Evolutionary conservation across 805 yeast species (phyloP), one percentile per base, ranked within the genome.

Genomic region (Sungouiella blattae): DNA sequence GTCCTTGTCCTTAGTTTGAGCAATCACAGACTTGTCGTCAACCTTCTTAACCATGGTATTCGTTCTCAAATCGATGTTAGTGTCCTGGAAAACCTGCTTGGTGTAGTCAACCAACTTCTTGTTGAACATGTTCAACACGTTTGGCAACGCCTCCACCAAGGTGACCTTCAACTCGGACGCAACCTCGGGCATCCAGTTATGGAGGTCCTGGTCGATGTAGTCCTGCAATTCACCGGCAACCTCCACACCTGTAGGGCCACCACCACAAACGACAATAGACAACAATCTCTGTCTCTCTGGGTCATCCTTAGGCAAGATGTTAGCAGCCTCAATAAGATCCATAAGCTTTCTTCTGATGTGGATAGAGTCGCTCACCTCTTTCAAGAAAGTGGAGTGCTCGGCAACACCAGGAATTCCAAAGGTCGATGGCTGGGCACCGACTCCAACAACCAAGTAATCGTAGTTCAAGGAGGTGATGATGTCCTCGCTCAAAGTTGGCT

Each of bases 181-280:
- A 47, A 89, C 77, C 53, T 75, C 83, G 28, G 97, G 97, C 67
- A 86, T 83, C 88, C 94, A 86, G 65, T 82, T 85, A 52, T 69
- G 67, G 64, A 89, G 73, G 64, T 89, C 98, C 62, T 89, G 94
- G 61, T 85, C 88, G 44, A 88, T 84, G 65, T 86, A 91, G 64
- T 89, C 98, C 67, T 85, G 94, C 52, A 89, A 69, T 67, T 91
- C 97, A 55, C 95, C 98, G 49, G 97, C 96, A 53, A 88, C 84
- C 68, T 88, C 97, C 44, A 89, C 96, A 69, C 98, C 98, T 28
- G 98, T 89, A 59, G 98, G 97, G 46, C 98, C 98, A 65, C 97
- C 98, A 55, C 98, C 98, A 49, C 93, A 94, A 44, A 91, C 95
- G 44, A 91, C 91, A 52, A 88, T 81, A 44, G 82, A 83, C 58